Evolutionary conservation across 1,284 basidiomycete species (phyloP).

Genomic region (Waitea zeae): DNA sequence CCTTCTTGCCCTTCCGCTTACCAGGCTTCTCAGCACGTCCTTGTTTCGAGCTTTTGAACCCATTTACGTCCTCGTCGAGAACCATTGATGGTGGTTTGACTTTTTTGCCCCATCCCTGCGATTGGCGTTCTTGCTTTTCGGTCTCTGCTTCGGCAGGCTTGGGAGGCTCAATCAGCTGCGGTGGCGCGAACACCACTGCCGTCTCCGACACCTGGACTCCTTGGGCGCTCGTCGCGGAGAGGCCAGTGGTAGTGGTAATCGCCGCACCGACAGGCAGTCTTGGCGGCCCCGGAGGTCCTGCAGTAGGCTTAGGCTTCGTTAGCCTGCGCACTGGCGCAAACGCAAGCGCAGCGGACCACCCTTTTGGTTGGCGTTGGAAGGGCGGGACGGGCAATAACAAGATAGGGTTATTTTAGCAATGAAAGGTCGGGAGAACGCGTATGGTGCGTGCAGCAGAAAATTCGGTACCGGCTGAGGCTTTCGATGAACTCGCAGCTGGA

Average conservation of each 20-base stretch:
- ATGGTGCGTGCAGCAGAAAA: constrained; percentile 24
- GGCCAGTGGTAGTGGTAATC: constrained; percentile 19
- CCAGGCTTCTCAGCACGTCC: constrained; percentile 15
- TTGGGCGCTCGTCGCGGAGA: constrained; percentile 8
- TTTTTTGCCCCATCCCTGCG: constrained; percentile 64
- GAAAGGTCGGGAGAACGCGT: constrained; percentile 16
- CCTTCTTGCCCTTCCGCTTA: constrained; percentile 44
- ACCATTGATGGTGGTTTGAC: constrained; percentile 81
- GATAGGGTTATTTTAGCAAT: no score
- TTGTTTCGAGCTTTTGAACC: constrained; percentile 45
- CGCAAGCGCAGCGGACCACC: constrained; percentile 76
- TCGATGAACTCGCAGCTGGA: constrained; percentile 25
- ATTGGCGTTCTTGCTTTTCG: constrained; percentile 12
- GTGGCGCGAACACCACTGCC: constrained; percentile 56
- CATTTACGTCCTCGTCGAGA: constrained; percentile 74
- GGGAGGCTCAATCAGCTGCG: constrained; percentile 23
- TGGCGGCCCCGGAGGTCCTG: constrained; percentile 29
- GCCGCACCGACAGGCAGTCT: constrained; percentile 51
- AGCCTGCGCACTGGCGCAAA: constrained; percentile 64
- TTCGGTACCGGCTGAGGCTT: constrained; percentile 66
- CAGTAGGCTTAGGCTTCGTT: constrained; percentile 29
- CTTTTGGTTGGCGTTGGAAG: constrained; percentile 18
- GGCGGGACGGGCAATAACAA: no score
- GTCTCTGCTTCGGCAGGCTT: constrained; percentile 11
- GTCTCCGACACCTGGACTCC: constrained; percentile 40